Percentiles rank a stretch among this genome's conserved stretches.
phyloP scores from a whole-genome alignment of 2,329 filamentous ascomycete genomes.

The Dissoconium aciculare region DNA sequence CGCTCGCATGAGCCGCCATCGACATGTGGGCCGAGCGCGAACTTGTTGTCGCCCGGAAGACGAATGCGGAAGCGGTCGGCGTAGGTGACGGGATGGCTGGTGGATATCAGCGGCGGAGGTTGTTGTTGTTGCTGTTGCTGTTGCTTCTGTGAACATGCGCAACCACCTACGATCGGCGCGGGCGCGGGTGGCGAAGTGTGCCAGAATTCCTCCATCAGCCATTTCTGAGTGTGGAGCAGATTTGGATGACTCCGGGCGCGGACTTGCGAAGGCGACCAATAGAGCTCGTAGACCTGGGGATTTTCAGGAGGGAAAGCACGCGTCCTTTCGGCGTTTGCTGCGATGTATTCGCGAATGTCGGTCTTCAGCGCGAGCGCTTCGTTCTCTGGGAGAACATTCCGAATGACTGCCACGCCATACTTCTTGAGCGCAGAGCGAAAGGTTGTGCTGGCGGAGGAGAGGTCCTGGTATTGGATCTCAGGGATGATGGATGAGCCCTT shows the following conservation, averaged over 20 bases:
- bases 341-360: conserved; percentile 31
- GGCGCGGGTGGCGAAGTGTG: too few species aligned
- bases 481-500: conserved; percentile 31
- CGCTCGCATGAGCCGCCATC: conserved; percentile 38
- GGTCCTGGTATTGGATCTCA: conserved; percentile 33
- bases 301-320: conserved; percentile 34
- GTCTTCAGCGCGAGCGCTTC: conserved; percentile 33
- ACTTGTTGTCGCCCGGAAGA: conserved; percentile 38
- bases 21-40: conserved; percentile 42
- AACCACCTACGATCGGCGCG: too few species aligned
- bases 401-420: conserved; percentile 37
- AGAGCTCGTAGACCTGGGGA: conserved; percentile 37
- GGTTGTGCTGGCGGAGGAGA: conserved; percentile 28
- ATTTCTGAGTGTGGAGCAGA: conserved; percentile 32
- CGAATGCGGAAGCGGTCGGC: conserved; percentile 38
- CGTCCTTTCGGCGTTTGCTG: conserved; percentile 32
- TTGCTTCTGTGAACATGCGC: too few species aligned
- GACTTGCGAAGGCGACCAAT: conserved; percentile 35
- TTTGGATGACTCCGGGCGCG: conserved; percentile 34
- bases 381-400: conserved; percentile 30
- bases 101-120: conserved; percentile 29
- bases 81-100: conserved; percentile 34
- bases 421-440: conserved; percentile 46
- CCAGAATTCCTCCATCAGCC: conserved; percentile 37
- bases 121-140: conserved; percentile 32